Evolutionary conservation across 352 stramenopile genomes (phyloP).

Genomic region (Globisporangium polare): DNA sequence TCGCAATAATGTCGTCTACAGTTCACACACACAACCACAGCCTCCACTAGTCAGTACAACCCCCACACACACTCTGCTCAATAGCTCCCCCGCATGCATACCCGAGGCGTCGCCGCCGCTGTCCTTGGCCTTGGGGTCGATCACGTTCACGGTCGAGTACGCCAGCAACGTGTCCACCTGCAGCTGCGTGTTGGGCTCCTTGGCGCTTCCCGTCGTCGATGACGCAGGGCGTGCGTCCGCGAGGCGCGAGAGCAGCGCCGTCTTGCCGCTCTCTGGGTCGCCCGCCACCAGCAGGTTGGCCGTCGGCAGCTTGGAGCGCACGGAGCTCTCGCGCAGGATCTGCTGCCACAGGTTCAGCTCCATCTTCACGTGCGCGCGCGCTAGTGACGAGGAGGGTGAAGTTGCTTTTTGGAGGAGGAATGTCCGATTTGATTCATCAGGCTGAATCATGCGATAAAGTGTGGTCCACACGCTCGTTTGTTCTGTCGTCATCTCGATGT

Average conservation of each 20-base stretch:
- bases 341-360: conserved; percentile 71
- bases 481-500: no score
- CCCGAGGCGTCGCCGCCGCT: conserved; percentile 39
- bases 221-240: conserved; percentile 27
- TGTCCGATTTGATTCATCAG: no score
- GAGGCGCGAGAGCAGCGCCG: conserved; percentile 56
- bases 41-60: neutral
- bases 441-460: no score
- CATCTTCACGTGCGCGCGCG: neutral
- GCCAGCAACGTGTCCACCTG: conserved; percentile 49
- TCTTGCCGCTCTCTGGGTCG: conserved; percentile 72
- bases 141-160: conserved; percentile 59
- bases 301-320: conserved; percentile 64
- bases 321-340: conserved; percentile 78
- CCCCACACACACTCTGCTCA: neutral
- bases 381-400: neutral
- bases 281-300: conserved; percentile 70
- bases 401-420: conserved; percentile 2
- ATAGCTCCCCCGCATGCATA: conserved; percentile 3
- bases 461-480: no score
- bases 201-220: conserved; percentile 5
- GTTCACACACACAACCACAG: neutral
- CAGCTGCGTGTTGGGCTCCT: conserved; percentile 16
- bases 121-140: conserved; percentile 62
- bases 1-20: conserved; percentile 68